phyloP scores from a whole-genome alignment of 331 rosid genomes.

The Erythrophleum ivorense region DNA sequence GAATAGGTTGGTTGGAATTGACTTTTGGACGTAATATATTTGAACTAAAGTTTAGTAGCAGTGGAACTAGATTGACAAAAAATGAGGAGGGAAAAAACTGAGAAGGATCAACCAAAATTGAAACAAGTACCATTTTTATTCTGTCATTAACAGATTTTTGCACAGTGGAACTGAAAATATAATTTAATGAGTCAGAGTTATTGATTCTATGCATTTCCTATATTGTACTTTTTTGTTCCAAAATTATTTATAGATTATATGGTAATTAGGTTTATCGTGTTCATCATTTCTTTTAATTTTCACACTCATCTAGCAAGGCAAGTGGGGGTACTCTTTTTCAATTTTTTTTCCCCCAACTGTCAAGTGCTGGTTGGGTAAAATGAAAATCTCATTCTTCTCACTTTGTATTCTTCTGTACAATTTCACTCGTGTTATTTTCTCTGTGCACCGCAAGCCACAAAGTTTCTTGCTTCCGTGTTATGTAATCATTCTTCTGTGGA shows the following conservation, averaged over 20 bases:
- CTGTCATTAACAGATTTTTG: background rate
- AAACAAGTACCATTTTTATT: background rate
- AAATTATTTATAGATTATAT: constrained; percentile 11
- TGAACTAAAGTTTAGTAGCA: background rate
- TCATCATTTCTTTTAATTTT: background rate
- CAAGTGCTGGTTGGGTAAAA: background rate
- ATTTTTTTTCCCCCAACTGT: background rate
- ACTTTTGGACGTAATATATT: background rate
- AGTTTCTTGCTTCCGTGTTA: constrained; percentile 1
- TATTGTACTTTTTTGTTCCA: constrained; percentile 1
- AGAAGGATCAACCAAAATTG: background rate
- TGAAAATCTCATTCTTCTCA: background rate
- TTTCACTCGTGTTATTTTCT: background rate
- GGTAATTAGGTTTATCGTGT: constrained; percentile 8
- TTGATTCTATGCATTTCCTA: background rate
- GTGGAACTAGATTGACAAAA: background rate
- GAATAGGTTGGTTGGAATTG: background rate
- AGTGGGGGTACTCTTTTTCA: background rate
- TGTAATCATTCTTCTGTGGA: constrained; percentile 4
- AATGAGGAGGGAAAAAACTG: background rate
- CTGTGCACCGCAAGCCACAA: no score
- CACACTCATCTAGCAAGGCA: background rate
- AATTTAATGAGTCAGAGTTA: background rate
- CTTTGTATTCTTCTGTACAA: background rate
- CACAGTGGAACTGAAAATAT: background rate